phyloP scores from a whole-genome alignment of 1,139 yeast species.

The Scheffersomyces stambukii region DNA sequence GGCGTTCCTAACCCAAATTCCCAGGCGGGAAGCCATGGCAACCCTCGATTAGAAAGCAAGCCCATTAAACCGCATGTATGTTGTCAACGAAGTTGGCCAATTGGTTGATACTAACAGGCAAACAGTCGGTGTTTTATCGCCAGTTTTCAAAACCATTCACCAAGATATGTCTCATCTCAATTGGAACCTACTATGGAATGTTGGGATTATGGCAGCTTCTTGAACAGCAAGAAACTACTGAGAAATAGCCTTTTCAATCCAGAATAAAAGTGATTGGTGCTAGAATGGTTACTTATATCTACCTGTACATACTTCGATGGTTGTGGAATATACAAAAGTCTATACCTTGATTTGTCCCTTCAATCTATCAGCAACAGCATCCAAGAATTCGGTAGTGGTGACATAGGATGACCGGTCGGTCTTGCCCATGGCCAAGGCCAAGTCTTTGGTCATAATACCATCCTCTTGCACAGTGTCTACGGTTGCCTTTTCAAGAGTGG shows the following conservation, averaged over 20 bases:
- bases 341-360: constrained; percentile 8
- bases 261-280: too few relatives aligned
- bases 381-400: constrained; percentile 72
- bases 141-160: constrained; percentile 17
- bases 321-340: background rate
- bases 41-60: too few relatives aligned
- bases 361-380: constrained; percentile 59
- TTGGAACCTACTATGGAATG: constrained; percentile 16
- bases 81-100: too few relatives aligned
- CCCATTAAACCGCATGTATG: too few relatives aligned
- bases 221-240: too few relatives aligned
- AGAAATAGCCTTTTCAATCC: too few relatives aligned
- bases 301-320: too few relatives aligned
- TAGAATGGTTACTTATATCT: too few relatives aligned
- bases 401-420: constrained; percentile 64
- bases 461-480: constrained; percentile 69
- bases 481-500: constrained; percentile 63
- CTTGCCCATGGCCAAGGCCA: constrained; percentile 70
- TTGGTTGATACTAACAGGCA: too few relatives aligned
- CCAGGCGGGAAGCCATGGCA: too few relatives aligned
- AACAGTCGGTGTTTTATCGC: constrained; percentile 15
- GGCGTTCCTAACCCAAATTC: too few relatives aligned
- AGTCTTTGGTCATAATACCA: constrained; percentile 78
- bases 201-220: constrained; percentile 10
- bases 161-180: constrained; percentile 15